A percentile compares a stretch with the other conserved stretches of the same genome.
Conservation (phyloP, 306 rosid species). For the Vicia faba region DNA sequence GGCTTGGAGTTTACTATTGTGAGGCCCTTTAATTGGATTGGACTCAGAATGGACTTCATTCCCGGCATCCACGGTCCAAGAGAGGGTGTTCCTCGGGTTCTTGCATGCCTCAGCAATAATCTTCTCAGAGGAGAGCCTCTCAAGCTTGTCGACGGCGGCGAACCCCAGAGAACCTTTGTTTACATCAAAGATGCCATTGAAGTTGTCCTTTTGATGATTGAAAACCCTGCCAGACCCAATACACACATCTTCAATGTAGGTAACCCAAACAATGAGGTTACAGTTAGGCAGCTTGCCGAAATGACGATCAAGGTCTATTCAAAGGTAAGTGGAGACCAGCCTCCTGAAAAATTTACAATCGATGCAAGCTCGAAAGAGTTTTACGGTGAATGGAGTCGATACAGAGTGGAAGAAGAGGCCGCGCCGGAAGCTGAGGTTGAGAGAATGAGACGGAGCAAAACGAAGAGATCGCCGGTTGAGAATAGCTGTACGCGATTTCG, state of each 20-base stretch:
- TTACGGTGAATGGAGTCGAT: conserved; percentile 83
- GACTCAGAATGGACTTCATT: conserved; percentile 98
- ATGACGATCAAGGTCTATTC: conserved; percentile 96
- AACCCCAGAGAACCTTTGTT: conserved; percentile 92
- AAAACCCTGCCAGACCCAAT: conserved; percentile 91
- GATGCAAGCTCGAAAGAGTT: conserved; percentile 92
- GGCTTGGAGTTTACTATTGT: conserved; percentile 88
- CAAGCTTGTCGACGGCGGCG: conserved; percentile 97
- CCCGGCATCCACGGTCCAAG: conserved; percentile 98
- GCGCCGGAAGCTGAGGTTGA: no score
- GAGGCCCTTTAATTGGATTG: conserved; percentile 97
- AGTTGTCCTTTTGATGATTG: conserved; percentile 94
- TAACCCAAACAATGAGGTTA: conserved; percentile 95
- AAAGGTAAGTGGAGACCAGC: conserved; percentile 75
- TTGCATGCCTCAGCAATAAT: conserved; percentile 96
- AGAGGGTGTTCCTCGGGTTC: conserved; percentile 98
- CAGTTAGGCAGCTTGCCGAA: conserved; percentile 95
- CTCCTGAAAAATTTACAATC: conserved; percentile 63
- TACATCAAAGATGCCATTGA: conserved; percentile 98
- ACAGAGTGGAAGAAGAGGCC: no score
- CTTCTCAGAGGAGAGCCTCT: conserved; percentile 93
- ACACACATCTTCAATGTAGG: conserved; percentile 94
- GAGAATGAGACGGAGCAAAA: no score
- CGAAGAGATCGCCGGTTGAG: no score
- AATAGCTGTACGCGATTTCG: no score